A percentile compares a stretch with the other conserved stretches of the same genome.
These are phyloP conservation scores for Cucumis cinereus DNA, from an alignment of 306 rosid genomes.

Conservation along the genomic window DNA sequence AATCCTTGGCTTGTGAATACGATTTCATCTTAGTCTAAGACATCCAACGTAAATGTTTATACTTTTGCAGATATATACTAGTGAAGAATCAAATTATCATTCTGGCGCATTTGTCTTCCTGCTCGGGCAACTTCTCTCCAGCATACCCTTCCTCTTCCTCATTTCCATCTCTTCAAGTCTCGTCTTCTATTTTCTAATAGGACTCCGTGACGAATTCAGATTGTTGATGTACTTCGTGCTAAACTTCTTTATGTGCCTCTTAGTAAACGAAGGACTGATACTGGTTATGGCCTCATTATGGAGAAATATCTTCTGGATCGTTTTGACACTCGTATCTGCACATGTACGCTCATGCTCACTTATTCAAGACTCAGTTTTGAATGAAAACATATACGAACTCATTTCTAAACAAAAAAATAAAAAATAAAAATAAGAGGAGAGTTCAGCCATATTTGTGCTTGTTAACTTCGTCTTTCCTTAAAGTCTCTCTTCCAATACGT, in stretches of 20 bases:
- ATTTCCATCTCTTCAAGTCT: slow-evolving; percentile 87
- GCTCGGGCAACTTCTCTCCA: slow-evolving; percentile 83
- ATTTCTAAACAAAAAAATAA: background rate
- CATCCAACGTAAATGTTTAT: slow-evolving; percentile 12
- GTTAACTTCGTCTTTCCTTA: background rate
- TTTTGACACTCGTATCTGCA: slow-evolving; percentile 61
- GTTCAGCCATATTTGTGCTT: background rate
- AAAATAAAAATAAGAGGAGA: too few relatives aligned
- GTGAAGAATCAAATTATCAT: slow-evolving; percentile 84
- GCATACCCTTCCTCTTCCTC: slow-evolving; percentile 96
- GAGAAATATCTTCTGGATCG: slow-evolving; percentile 72
- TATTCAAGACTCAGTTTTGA: background rate
- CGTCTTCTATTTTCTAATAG: slow-evolving; percentile 78
- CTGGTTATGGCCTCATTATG: slow-evolving; percentile 56
- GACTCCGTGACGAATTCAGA: slow-evolving; percentile 80
- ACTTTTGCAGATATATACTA: slow-evolving; percentile 54
- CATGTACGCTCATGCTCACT: slow-evolving; percentile 53
- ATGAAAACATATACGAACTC: background rate
- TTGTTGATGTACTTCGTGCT: slow-evolving; percentile 97
- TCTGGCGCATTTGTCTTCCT: slow-evolving; percentile 72
- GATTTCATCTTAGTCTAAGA: background rate
- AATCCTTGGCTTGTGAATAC: background rate
- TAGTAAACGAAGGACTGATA: slow-evolving; percentile 90
- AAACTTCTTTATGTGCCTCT: slow-evolving; percentile 75
- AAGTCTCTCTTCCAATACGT: background rate